A percentile compares a stretch with the other conserved stretches of the same genome.
phyloP scores from a whole-genome alignment of 164 flowering plant species.

The Macadamia tetraphylla region DNA sequence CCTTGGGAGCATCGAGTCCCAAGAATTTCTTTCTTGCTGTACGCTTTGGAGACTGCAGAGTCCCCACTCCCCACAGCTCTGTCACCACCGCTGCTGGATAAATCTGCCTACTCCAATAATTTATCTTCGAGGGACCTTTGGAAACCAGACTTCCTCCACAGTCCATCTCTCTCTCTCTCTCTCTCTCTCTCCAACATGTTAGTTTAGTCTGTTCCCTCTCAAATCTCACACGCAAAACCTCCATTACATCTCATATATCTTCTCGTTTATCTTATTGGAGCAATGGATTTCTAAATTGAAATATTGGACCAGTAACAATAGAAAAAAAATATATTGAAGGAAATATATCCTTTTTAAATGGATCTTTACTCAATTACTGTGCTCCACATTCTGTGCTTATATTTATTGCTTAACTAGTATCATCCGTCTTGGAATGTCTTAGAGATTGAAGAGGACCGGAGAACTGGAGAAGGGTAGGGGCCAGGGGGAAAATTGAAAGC shows the following conservation, averaged over 20 bases:
- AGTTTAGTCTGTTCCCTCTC: background rate
- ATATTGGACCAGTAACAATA: background rate
- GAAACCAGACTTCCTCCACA: conserved; percentile 22
- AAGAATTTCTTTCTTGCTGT: conserved; percentile 6
- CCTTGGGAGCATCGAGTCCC: background rate
- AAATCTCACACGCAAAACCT: background rate
- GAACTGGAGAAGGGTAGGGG: conserved; percentile 4
- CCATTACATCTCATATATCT: background rate
- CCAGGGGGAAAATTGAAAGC: conserved; percentile 5
- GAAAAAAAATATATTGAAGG: background rate
- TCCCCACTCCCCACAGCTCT: conserved; percentile 55
- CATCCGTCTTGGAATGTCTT: background rate
- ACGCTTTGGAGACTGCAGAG: background rate
- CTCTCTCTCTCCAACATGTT: background rate
- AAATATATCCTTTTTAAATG: conserved; percentile 1
- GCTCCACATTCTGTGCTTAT: background rate
- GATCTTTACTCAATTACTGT: background rate
- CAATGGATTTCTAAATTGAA: background rate
- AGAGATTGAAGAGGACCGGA: no score
- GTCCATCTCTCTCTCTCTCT: conserved; percentile 5
- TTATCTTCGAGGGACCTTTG: conserved; percentile 27
- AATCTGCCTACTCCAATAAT: conserved; percentile 53
- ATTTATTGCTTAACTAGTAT: conserved; percentile 9
- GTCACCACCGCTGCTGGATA: conserved; percentile 38
- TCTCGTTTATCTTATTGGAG: background rate